These are phyloP conservation scores for Vitis amurensis DNA, from an alignment of 164 flowering plant species.

Conservation along the genomic window DNA sequence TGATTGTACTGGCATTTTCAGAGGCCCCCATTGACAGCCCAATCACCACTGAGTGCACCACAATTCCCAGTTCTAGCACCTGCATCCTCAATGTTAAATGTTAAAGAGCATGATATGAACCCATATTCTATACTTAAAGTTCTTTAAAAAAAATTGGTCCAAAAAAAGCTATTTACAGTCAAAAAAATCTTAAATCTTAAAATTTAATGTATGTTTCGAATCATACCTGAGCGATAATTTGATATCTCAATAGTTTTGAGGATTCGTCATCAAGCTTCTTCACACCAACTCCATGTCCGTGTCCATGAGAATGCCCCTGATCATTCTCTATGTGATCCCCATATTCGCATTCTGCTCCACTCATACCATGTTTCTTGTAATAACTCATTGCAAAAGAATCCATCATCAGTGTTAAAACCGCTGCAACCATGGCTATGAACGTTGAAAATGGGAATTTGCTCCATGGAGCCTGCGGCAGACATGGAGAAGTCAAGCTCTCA, in stretches of 20 bases:
- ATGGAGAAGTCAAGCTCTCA: conserved; percentile 24
- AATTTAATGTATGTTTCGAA: no score
- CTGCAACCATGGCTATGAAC: conserved; percentile 45
- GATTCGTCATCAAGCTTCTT: neutral
- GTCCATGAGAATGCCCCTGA: neutral
- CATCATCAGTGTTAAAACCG: conserved; percentile 38
- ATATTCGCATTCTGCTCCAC: neutral
- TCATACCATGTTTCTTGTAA: conserved; percentile 6
- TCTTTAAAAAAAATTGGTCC: no score
- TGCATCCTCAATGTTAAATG: conserved; percentile 4
- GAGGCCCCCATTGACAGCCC: conserved; percentile 37
- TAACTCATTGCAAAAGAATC: conserved; percentile 38
- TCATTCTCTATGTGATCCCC: no score
- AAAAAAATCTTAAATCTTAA: no score
- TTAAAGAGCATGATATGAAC: neutral
- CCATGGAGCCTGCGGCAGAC: conserved; percentile 42
- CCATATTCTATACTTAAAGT: no score
- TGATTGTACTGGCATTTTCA: conserved; percentile 33
- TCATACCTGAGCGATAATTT: conserved; percentile 17
- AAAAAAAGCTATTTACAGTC: no score
- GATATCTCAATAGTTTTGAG: conserved; percentile 10
- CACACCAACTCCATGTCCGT: neutral
- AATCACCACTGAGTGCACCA: conserved; percentile 40
- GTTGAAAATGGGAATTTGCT: conserved; percentile 38
- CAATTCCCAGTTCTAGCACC: conserved; percentile 38